phyloP scores from a whole-genome alignment of 257 asterid species.

The Capsicum rhomboideum region DNA sequence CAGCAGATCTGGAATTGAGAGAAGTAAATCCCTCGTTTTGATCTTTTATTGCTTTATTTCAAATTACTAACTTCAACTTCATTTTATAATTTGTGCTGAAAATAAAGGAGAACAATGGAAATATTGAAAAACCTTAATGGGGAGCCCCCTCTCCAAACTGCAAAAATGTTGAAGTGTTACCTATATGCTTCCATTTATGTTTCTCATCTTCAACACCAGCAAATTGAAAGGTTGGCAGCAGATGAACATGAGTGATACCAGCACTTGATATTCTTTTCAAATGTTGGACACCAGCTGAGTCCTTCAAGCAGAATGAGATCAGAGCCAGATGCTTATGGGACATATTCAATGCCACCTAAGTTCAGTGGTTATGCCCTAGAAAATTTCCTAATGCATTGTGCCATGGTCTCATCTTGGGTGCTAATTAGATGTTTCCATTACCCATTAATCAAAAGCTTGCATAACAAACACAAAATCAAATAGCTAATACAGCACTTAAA shows the following conservation, averaged over 20 bases:
- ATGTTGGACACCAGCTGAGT: constrained; percentile 80
- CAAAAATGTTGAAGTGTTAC: constrained; percentile 21
- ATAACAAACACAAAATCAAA: not conserved
- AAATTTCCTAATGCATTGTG: not conserved
- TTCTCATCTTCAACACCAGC: constrained; percentile 82
- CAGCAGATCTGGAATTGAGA: not conserved
- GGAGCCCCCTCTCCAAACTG: not conserved
- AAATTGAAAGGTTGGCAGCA: constrained; percentile 88
- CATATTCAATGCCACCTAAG: not conserved
- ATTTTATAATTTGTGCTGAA: not conserved
- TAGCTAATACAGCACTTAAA: not conserved
- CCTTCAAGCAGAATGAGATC: constrained; percentile 38
- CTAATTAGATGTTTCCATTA: not conserved
- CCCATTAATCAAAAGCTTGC: not conserved
- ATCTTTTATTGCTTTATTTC: not conserved
- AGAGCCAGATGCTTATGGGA: not conserved
- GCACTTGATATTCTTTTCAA: constrained; percentile 69
- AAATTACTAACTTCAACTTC: not conserved
- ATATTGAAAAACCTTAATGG: not conserved
- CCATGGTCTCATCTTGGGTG: not conserved
- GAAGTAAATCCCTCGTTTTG: not conserved
- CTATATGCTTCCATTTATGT: constrained; percentile 69
- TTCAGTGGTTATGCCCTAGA: not conserved
- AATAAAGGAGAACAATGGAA: not conserved
- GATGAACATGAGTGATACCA: constrained; percentile 83